Percentiles rank a stretch among this genome's conserved stretches.
Conservation (phyloP, 2,329 filamentous ascomycete genomes). For the Alternaria consortialis region DNA sequence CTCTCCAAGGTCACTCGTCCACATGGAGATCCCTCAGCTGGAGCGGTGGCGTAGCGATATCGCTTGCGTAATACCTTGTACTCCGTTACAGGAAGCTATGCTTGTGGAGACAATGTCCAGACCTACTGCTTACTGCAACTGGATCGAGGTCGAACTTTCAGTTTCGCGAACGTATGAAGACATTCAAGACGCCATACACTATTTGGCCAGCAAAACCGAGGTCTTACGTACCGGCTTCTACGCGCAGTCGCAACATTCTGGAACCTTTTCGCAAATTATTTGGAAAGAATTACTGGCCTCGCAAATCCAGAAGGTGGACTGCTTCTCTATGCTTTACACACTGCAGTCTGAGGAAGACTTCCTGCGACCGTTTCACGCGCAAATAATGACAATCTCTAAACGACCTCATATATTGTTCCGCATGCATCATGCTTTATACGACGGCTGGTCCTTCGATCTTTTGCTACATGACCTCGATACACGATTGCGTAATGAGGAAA, state of each 20-base stretch:
- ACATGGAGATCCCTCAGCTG: slow-evolving; percentile 22
- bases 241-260: slow-evolving; percentile 50
- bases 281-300: slow-evolving; percentile 63
- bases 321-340: slow-evolving; percentile 53
- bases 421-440: slow-evolving; percentile 85
- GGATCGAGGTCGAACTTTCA: slow-evolving; percentile 71
- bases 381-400: slow-evolving; percentile 55
- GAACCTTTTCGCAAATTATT: slow-evolving; percentile 68
- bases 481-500: slow-evolving; percentile 54
- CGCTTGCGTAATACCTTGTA: slow-evolving; percentile 66
- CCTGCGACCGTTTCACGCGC: slow-evolving; percentile 70
- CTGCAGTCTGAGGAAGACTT: slow-evolving; percentile 52
- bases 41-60: slow-evolving; percentile 20
- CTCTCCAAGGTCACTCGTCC: neutral
- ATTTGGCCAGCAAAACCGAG: slow-evolving; percentile 60
- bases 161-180: slow-evolving; percentile 38
- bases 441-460: slow-evolving; percentile 91
- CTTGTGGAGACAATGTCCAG: slow-evolving; percentile 74
- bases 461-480: slow-evolving; percentile 71
- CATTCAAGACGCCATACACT: slow-evolving; percentile 51
- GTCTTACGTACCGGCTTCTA: slow-evolving; percentile 79
- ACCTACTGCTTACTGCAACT: slow-evolving; percentile 76
- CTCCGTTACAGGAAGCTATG: slow-evolving; percentile 80
- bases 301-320: slow-evolving; percentile 57
- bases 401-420: slow-evolving; percentile 55